Evolutionary conservation across 2,329 filamentous ascomycete genomes (phyloP).

Genomic region (Cladosporium austrohemisphaericum): DNA sequence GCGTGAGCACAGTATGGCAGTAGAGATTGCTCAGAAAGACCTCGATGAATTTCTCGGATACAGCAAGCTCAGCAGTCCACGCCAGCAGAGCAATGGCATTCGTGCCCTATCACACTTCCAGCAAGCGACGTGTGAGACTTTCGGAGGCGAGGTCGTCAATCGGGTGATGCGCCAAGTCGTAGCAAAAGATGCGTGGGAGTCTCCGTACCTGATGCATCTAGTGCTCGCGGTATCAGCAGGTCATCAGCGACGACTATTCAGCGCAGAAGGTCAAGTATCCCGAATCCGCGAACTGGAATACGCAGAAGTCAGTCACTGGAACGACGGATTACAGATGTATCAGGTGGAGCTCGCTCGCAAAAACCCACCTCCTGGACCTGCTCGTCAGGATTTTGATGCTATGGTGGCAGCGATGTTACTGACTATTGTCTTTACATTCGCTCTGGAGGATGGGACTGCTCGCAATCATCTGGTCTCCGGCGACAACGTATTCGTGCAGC

Average conservation of each 20-base stretch:
- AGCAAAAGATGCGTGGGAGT: constrained; percentile 18
- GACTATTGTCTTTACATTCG: constrained; percentile 21
- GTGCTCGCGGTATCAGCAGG: constrained; percentile 21
- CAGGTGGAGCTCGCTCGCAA: constrained; percentile 14
- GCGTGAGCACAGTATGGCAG: constrained; percentile 14
- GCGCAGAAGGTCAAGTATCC: not conserved
- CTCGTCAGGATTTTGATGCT: constrained; percentile 15
- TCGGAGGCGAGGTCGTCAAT: constrained; percentile 16
- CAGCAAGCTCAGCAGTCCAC: not conserved
- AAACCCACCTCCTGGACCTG: not conserved
- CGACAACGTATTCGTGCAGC: constrained; percentile 4
- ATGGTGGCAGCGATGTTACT: constrained; percentile 21
- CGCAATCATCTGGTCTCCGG: not conserved
- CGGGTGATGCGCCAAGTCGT: constrained; percentile 20
- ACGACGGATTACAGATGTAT: constrained; percentile 20
- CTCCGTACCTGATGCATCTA: constrained; percentile 24
- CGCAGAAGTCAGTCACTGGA: constrained; percentile 21
- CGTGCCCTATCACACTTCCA: constrained; percentile 22
- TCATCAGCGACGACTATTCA: constrained; percentile 12
- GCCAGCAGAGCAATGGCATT: not conserved
- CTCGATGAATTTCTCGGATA: constrained; percentile 12
- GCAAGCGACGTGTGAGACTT: constrained; percentile 16
- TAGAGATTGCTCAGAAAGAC: constrained; percentile 14
- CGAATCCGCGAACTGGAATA: constrained; percentile 1
- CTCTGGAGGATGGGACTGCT: constrained; percentile 16